A percentile compares a stretch with the other conserved stretches of the same genome.
Evolutionary conservation across 2,329 filamentous ascomycete species (phyloP).

Genomic region (Blumeriella jaapii): DNA sequence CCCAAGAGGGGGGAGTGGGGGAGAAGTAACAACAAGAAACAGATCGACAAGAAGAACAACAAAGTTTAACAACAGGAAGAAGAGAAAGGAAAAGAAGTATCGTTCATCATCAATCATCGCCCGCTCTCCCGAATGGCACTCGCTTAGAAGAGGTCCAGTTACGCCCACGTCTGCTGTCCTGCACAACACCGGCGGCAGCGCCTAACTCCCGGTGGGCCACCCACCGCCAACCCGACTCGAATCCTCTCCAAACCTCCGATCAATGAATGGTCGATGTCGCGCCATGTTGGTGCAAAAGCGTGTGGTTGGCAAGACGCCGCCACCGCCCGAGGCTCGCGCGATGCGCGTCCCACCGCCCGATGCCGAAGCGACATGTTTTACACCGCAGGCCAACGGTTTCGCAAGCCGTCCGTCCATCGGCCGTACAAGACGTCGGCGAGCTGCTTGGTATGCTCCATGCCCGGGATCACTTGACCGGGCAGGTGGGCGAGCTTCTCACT

Average conservation of each 20-base stretch:
- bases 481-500: slow-evolving; percentile 35
- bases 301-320: not conserved
- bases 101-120: not conserved
- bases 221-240: no score
- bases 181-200: no score
- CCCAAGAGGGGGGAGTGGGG: not conserved
- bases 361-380: slow-evolving; percentile 10
- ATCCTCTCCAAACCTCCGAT: no score
- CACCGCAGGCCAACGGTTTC: slow-evolving; percentile 49
- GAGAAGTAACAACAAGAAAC: not conserved
- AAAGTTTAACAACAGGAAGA: not conserved
- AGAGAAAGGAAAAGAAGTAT: not conserved
- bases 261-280: not conserved
- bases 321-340: not conserved
- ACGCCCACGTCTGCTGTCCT: not conserved
- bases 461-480: slow-evolving; percentile 46
- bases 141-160: not conserved
- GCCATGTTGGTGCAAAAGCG: not conserved
- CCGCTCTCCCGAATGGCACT: not conserved
- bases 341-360: slow-evolving; percentile 12
- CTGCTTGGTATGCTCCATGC: slow-evolving; percentile 88
- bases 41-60: not conserved
- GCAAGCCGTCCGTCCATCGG: slow-evolving; percentile 78
- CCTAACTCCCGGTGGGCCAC: no score
- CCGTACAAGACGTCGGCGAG: slow-evolving; percentile 84